Evolutionary conservation across 1,284 basidiomycete species (phyloP).

Genomic region (Malassezia restricta): DNA sequence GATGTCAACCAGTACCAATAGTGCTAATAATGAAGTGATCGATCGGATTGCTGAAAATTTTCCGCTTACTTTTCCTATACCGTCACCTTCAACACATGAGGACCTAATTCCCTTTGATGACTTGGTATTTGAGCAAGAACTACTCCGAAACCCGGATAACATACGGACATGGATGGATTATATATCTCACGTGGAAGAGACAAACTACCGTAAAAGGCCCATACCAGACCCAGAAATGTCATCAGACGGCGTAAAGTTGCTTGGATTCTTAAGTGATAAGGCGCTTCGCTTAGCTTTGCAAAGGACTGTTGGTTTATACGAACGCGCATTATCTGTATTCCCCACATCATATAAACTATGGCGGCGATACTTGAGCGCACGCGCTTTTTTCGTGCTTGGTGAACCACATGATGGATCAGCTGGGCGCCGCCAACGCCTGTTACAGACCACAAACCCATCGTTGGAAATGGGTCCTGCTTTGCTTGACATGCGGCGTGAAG

Average conservation of each 20-base stretch:
- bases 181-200: constrained; percentile 64
- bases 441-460: constrained; percentile 49
- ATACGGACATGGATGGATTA: constrained; percentile 84
- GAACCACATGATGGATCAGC: constrained; percentile 49
- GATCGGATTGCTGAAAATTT: constrained; percentile 48
- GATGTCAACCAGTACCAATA: neutral
- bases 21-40: neutral
- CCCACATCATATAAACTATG: constrained; percentile 85
- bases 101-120: constrained; percentile 65
- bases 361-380: constrained; percentile 75
- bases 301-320: constrained; percentile 76
- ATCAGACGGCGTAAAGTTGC: constrained; percentile 48
- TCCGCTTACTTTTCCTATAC: constrained; percentile 71
- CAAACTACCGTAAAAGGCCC: constrained; percentile 49
- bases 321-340: constrained; percentile 76
- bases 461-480: constrained; percentile 52
- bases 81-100: constrained; percentile 65
- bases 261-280: constrained; percentile 57
- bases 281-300: constrained; percentile 64
- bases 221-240: constrained; percentile 43
- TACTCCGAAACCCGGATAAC: constrained; percentile 81
- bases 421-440: constrained; percentile 45
- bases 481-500: constrained; percentile 25
- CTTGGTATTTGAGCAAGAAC: constrained; percentile 80
- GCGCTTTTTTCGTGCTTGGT: constrained; percentile 77